Evolutionary conservation across 2,329 filamentous ascomycete species (phyloP), one percentile per base, ranked within the genome.

Genomic region (Aspergillus quadrilineatus): DNA sequence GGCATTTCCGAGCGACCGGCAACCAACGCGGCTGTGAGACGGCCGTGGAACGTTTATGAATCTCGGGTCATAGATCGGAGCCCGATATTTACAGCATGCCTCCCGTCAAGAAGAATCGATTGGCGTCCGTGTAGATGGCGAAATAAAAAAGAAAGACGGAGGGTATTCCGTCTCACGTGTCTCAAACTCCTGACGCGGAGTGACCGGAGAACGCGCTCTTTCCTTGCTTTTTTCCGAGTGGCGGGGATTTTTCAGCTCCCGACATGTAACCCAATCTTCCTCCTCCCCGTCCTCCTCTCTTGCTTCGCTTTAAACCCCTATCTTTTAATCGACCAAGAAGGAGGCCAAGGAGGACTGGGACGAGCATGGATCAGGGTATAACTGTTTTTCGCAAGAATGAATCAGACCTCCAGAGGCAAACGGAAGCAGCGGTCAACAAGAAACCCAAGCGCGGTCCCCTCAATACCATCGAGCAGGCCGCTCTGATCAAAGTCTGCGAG

Each of bases 401-500:
- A n/a, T n/a, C 49, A 50, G 15, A 29, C 22, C 22, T 32, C 32
- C 7, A 34, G 41, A 46, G 47, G 30, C 54, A 53, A 41, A 42
- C 36, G 50, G 50, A 49, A 29, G 45, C 45, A 10, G 36, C 34
- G 14, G 22, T 36, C 32, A 47, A 28, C 44, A 41, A 53, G 34
- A 53, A 50, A 30, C 55, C 55, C 4, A 53, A 42, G 17, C 26
- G 45, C 7, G 55, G 55, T 12, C 55, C 55, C 1, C 56, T 65
- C n/a, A 55, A 51, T 22, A 29, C 56, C 9, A 42, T 51, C 28
- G 63, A 66, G 51, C 62, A 64, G 41, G 26, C 59, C 29, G 53
- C 53, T 15, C 54, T 66, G 22, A 56, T 66, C 37, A 54, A 56
- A 9, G n/a, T 66, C 54, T 56, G 60, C 46, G 29, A 50, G 28